Base-by-base conservation (phyloP, 2,329 filamentous ascomycete species). In the Samsoniella hepiali region DNA sequence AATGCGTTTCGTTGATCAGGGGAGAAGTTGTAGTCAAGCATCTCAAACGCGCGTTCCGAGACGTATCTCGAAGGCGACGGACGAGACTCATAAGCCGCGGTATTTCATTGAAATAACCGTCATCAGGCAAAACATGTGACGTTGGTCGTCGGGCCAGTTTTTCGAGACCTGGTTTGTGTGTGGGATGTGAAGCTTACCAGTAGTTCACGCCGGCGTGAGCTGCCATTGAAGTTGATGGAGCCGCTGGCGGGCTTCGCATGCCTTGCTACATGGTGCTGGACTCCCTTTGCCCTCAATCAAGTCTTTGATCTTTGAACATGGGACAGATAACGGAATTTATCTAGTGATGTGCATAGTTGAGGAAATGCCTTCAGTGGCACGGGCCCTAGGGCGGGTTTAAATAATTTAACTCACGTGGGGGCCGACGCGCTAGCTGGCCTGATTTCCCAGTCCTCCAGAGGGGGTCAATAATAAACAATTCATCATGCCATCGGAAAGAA, bases 21-120 rank as follows among this genome's bases (percentile, higher is more conserved):
- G 29, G 55, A 60, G 45, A 53, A 32, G 11, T 51, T 60, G 47
- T 60, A 60, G 42, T 59, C 57, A 59, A 32, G 45, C 45, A 42
- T 59, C 45, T 51, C 45, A 40, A 17, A 40, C 22, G 22, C 15
- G 34, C 34, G 3, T 22, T 22, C 32, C 45, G 15, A 42, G 32
- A 40, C 9, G n/a, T 49, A 38, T 51, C 17, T 34, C 57, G 40
- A 10, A 34, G 15, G 45, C 44, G 13, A 32, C 31, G 11, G 36
- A 5, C 2, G 57, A 59, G 45, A 59, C 34, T 59, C 44, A 42
- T 51, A 50, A 40, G 44, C 45, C 45, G 57, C 57, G 57, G 45
- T 42, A 51, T 58, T 59, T 59, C 44, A 32, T 58, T 9, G 56
- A 56, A 56, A 56, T 42, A 44, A 44, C 53, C 31, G 31, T 56